Base-by-base conservation (phyloP, 352 stramenopile species). In the Phytophthora pluvialis region DNA sequence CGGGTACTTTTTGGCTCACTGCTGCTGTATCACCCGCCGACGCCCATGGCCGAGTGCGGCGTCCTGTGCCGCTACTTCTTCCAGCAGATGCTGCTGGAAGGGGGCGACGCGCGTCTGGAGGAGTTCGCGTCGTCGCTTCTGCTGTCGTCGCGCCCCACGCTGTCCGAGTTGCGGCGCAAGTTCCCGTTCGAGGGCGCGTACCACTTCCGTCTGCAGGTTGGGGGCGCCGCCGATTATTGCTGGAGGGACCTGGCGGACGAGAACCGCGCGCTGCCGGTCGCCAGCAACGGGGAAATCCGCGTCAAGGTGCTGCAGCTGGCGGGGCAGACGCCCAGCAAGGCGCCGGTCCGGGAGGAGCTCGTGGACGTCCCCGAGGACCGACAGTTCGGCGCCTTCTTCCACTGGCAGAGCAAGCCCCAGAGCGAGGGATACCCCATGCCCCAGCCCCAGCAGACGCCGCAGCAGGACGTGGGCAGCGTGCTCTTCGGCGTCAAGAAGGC, bases 41-140 rank as follows among this genome's bases (percentile, higher is more conserved):
- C n/a, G n/a, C n/a, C n/a, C 39, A 60, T 65, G 62, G 39, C 36
- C 48, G 60, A 74, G 54, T 67, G 64, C 60, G 64, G 72, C 53
- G 86, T 94, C 66, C 75, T 94, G 53, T 94, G 86, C 50, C 83
- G 79, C 58, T 94, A 94, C 69, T 94, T 94, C 58, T 93, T 94
- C 77, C 86, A 92, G 70, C 64, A 82, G 44, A 91, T 82, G 72
- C 63, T 88, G 68, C 74, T 75, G 12, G 85, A 94, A 54, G 77
- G 71, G 5, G 72, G 78, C 18, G 60, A 64, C 33, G 36, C 54
- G 11, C 67, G 46, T 11, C 59, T 78, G n/a, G 79, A 89, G 48
- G 74, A 81, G 40, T 75, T 76, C 45, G 73, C 70, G 47, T 93
- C 83, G 1, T 83, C 81, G 11, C 44, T 94, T 16, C 53, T 95